Evolutionary conservation across 2,329 filamentous ascomycete species (phyloP).

Genomic region (Ceratocystis eucalypticola): DNA sequence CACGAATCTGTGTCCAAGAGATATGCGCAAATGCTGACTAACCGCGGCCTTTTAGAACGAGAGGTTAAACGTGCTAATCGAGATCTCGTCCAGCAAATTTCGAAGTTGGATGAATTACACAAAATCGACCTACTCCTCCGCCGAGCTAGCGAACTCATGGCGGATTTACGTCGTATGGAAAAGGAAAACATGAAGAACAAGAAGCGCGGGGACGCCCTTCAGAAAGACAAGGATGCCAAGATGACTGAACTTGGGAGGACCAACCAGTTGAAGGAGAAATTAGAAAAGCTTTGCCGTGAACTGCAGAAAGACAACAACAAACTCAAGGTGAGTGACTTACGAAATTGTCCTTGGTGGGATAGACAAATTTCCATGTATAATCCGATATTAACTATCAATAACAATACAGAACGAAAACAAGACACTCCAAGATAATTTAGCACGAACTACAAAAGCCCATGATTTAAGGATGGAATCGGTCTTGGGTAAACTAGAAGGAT

Average conservation of each 20-base stretch:
- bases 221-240: conserved; percentile 90
- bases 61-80: conserved; percentile 90
- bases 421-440: conserved; percentile 73
- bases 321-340: conserved; percentile 56
- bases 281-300: conserved; percentile 91
- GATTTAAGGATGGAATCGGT: conserved; percentile 74
- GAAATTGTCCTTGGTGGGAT: neutral
- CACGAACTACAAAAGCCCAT: conserved; percentile 66
- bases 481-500: conserved; percentile 72
- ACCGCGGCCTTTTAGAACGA: conserved; percentile 46
- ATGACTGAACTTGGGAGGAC: conserved; percentile 83
- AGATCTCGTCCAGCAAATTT: conserved; percentile 75
- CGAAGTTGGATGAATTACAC: conserved; percentile 81
- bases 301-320: conserved; percentile 96
- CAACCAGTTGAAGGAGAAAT: conserved; percentile 80
- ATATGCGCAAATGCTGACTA: conserved; percentile 7
- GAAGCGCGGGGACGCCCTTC: conserved; percentile 81
- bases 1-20: neutral
- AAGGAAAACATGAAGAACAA: conserved; percentile 92
- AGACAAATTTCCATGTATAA: neutral
- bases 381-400: neutral
- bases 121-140: conserved; percentile 85
- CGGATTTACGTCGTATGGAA: conserved; percentile 91
- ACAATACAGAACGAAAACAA: conserved; percentile 70
- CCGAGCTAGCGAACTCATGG: conserved; percentile 78